Evolutionary conservation across 208 protist genomes (phyloP), one percentile per base, ranked within the genome.

Genomic region (Herpetomonas samuelpessoai): DNA sequence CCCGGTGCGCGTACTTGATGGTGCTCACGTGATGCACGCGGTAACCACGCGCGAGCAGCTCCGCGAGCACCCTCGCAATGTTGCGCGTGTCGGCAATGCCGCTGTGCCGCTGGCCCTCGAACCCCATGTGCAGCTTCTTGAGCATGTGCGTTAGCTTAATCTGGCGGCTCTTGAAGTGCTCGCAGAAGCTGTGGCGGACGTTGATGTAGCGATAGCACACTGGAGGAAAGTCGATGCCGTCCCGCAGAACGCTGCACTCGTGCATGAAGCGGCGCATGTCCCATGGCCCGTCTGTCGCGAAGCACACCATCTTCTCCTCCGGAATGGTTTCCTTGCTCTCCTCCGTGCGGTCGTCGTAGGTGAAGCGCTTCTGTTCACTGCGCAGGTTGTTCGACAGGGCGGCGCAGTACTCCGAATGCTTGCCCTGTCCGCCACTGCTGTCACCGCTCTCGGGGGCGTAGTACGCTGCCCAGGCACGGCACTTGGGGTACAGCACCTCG

Each of bases 201-300:
- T 97, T 95, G 66, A 97, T 75, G 74, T 83, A 97, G 61, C 81
- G 87, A 69, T 97, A 95, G 29, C 83, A 93, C n/a, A 93, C 24
- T 4, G 85, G 86, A n/a, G 85, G 83, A 58, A 94, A 95, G 24
- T 72, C 66, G 27, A 88, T 45, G 2, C 79, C 75, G 49, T 95
- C 81, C 19, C 86, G 77, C 60, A 91, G 29, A 22, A 97, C 88
- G 50, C 76, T 76, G 76, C 87, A 93, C 61, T 91, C 76, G 58
- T 85, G 70, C 88, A 95, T 92, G 62, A 97, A 95, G 50, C 82
- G 78, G 2, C 88, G 84, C 88, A 97, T 92, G 64, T 97, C 91
- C 88, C 88, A 94, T 53, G 86, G 88, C 0, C 91, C 88, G 58
- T 97, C 88, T 0, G 91, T 97, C 10, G 74, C 86, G 53, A 97